A percentile compares a stretch with the other conserved stretches of the same genome.
phyloP scores from a whole-genome alignment of 2,329 filamentous ascomycete genomes.

The Venturia carpophila region DNA sequence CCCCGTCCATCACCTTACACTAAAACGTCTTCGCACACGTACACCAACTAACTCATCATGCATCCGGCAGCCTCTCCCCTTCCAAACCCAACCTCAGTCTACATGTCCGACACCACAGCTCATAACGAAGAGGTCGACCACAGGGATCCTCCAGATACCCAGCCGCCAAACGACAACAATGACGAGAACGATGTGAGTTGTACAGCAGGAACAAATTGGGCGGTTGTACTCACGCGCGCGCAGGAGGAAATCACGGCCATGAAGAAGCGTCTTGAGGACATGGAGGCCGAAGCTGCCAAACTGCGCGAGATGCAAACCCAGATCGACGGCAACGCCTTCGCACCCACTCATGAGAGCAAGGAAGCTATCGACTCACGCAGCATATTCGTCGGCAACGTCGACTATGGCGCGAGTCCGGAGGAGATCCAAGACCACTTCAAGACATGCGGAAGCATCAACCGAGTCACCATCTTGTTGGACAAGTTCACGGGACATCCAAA shows the following conservation, averaged over 20 bases:
- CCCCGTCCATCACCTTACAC: neutral
- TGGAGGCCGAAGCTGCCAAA: slow-evolving; percentile 51
- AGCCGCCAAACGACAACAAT: neutral
- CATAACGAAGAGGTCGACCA: slow-evolving; percentile 21
- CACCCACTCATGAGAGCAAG: slow-evolving; percentile 59
- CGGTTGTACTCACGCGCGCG: neutral
- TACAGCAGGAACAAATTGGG: neutral
- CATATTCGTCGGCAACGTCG: slow-evolving; percentile 97
- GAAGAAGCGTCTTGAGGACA: slow-evolving; percentile 47
- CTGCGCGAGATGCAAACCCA: slow-evolving; percentile 49
- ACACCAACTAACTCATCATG: slow-evolving; percentile 5
- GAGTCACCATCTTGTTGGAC: slow-evolving; percentile 92
- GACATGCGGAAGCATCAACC: slow-evolving; percentile 93
- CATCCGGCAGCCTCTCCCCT: neutral
- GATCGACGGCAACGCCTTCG: slow-evolving; percentile 66
- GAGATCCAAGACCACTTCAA: slow-evolving; percentile 98
- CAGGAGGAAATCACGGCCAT: slow-evolving; percentile 26
- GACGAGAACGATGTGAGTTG: slow-evolving; percentile 11
- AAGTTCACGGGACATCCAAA: slow-evolving; percentile 99
- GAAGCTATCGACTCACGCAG: slow-evolving; percentile 92
- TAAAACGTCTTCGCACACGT: neutral
- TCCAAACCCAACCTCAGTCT: neutral
- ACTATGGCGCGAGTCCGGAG: slow-evolving; percentile 93
- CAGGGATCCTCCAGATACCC: neutral
- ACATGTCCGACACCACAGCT: slow-evolving; percentile 21